Percentiles rank a stretch among this genome's conserved stretches.
phyloP scores from a whole-genome alignment of 106 monocot genomes.

The Dioscorea dumetorum region DNA sequence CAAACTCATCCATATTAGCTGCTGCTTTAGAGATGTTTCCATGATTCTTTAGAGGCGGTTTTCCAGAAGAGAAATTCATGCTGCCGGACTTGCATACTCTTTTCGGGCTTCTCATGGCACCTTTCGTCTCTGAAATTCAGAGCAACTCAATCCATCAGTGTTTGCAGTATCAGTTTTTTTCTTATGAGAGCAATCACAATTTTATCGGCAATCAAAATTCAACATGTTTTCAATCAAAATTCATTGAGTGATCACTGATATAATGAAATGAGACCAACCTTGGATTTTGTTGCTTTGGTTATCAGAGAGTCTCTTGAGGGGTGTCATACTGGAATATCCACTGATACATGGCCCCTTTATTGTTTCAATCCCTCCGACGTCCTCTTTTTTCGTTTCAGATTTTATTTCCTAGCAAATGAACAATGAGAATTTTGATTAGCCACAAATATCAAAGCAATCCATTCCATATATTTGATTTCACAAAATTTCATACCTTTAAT shows the following conservation, averaged over 20 bases:
- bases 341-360: slow-evolving; percentile 8
- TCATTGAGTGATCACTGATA: neutral
- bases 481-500: slow-evolving; percentile 41
- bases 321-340: slow-evolving; percentile 12
- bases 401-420: no score
- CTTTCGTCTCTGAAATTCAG: slow-evolving; percentile 16
- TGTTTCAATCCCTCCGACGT: slow-evolving; percentile 14
- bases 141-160: neutral
- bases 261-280: slow-evolving; percentile 21
- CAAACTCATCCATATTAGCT: slow-evolving; percentile 10
- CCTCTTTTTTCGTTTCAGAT: slow-evolving; percentile 33
- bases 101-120: slow-evolving; percentile 31
- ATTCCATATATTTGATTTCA: no score
- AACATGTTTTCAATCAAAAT: neutral
- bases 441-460: no score
- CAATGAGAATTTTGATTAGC: no score
- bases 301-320: slow-evolving; percentile 42
- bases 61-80: neutral
- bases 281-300: slow-evolving; percentile 15
- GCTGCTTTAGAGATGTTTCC: slow-evolving; percentile 5
- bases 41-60: slow-evolving; percentile 1
- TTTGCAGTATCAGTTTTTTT: neutral
- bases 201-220: neutral
- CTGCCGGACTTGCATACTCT: slow-evolving; percentile 3
- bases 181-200: neutral